Evolutionary conservation across 345 rosid species (phyloP), one percentile per base, ranked within the genome.

Genomic region (Erucastrum elatum): DNA sequence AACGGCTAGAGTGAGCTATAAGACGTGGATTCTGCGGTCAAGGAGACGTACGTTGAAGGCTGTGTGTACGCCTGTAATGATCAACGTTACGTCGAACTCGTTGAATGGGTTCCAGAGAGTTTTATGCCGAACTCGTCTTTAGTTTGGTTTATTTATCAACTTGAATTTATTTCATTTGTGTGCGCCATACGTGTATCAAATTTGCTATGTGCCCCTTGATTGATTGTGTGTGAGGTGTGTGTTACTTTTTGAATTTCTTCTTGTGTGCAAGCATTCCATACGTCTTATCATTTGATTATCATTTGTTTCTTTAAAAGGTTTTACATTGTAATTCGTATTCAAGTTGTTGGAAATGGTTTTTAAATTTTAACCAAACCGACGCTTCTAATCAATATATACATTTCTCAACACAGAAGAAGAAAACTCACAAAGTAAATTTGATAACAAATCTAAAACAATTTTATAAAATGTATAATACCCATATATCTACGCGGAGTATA

Each of bases 1-100:
- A 16, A 81, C 72, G 75, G 90, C 97, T 58, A 90, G 75, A 77
- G 84, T 88, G 72, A 81, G 97, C 82, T 86, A 84, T 39, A 90
- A 88, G 88, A 86, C 89, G 0, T 93, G 97, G 60, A 61, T 30
- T 1, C 86, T 85, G 83, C 81, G 90, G 85, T 71, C 89, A 0
- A 65, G 71, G 64, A 86, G 84, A 81, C 83, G 83, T 59, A 87
- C 85, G 2, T 76, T 88, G 5, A 86, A 72, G 80, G 66, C 91
- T 15, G 55, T 70, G 3, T 92, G 95, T 75, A 69, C 85, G 13
- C 85, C 90, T 0, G 82, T 92, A 49, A 66, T 77, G 30, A 78
- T 82, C 53, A 84, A 80, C 30, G 90, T 88, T 63, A 75, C 74
- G 5, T 1, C 65, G 7, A 53, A 83, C 12, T 74, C 85, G 64